Conservation (phyloP, 148 eudicot genomes). For the Hydrangea macrophylla region DNA sequence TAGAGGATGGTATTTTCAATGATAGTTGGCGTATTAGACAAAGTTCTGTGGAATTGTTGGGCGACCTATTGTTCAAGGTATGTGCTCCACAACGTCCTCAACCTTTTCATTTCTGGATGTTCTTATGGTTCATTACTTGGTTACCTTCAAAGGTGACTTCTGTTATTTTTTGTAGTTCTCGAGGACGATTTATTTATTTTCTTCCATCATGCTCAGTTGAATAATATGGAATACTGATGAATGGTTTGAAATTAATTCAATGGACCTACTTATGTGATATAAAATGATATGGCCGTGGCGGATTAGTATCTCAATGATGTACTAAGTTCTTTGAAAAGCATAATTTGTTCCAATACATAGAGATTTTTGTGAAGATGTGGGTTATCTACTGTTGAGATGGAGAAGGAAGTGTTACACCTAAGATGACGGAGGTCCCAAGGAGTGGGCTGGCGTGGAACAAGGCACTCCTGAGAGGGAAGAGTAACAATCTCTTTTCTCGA, state of each 20-base stretch:
- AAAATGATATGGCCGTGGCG: neutral
- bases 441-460: no score
- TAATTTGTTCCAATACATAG: neutral
- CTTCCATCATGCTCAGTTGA: no score
- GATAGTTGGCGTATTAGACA: conserved; percentile 98
- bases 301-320: neutral
- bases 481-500: neutral
- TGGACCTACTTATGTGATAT: neutral
- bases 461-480: no score
- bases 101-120: conserved; percentile 5
- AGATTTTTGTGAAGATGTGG: neutral
- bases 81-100: conserved; percentile 6
- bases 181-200: no score
- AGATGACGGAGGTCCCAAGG: no score
- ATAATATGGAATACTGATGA: neutral
- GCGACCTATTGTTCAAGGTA: conserved; percentile 96
- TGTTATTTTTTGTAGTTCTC: no score
- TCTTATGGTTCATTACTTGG: neutral
- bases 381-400: no score
- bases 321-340: neutral
- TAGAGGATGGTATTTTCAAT: conserved; percentile 98
- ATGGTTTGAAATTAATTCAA: neutral
- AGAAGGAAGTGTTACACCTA: no score
- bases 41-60: conserved; percentile 93
- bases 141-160: neutral